Percentiles rank a stretch among this genome's conserved stretches.
These are phyloP conservation scores for Aspergillus coremiiformis DNA, from an alignment of 495 filamentous ascomycete species.

Conservation along the genomic window DNA sequence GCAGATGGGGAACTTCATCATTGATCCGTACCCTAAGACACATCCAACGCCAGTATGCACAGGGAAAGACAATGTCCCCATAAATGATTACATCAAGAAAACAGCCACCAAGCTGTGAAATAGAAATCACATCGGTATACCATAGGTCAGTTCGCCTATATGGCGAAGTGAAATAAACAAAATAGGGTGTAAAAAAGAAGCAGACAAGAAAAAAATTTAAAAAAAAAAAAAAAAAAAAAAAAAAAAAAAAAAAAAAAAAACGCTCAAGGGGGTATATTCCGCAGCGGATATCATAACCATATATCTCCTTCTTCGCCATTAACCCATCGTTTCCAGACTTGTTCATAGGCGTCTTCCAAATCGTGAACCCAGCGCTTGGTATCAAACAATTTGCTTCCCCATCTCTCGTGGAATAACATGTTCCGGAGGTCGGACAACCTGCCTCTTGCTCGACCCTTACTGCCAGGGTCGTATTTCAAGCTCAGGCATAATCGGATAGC, in stretches of 20 bases:
- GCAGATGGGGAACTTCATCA: constrained; percentile 3
- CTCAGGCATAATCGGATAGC: constrained; percentile 66
- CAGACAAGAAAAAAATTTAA: neutral
- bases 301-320: constrained; percentile 86
- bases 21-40: constrained; percentile 6
- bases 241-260: constrained; percentile 10
- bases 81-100: constrained; percentile 1
- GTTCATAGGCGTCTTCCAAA: constrained; percentile 80
- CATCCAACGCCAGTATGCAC: constrained; percentile 17
- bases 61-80: constrained; percentile 4
- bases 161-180: too few relatives aligned
- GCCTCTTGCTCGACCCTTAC: constrained; percentile 52
- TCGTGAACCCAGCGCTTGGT: constrained; percentile 88
- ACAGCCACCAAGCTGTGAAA: neutral
- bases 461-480: constrained; percentile 51
- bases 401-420: constrained; percentile 73
- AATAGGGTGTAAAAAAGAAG: too few relatives aligned
- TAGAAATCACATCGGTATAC: neutral
- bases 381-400: constrained; percentile 82
- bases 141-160: neutral
- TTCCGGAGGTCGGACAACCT: constrained; percentile 67
- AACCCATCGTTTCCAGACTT: constrained; percentile 85
- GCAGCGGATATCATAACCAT: constrained; percentile 47
- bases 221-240: constrained; percentile 3
- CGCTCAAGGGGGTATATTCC: constrained; percentile 24